These are phyloP conservation scores for Rhodotorula babjevae DNA, from an alignment of 768 basidiomycete species.

Conservation along the genomic window DNA sequence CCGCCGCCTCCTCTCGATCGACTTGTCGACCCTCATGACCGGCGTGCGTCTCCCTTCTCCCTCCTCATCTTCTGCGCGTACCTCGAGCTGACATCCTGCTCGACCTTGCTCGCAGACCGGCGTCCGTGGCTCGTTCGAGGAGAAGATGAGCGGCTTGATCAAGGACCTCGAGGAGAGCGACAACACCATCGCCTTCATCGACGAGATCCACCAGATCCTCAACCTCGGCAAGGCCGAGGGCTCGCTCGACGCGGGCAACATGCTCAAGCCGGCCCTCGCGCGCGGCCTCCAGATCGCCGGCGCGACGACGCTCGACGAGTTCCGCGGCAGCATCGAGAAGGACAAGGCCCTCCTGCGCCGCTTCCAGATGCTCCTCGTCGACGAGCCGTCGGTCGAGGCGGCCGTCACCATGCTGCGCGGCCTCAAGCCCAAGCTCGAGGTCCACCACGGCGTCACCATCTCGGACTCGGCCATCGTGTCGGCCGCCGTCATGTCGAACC, in stretches of 20 bases:
- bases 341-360: slow-evolving; percentile 50
- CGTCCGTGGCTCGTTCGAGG: slow-evolving; percentile 60
- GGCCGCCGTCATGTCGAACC: slow-evolving; percentile 81
- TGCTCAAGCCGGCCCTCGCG: slow-evolving; percentile 46
- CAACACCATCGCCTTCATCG: slow-evolving; percentile 80
- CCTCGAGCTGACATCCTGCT: slow-evolving; percentile 49
- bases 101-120: slow-evolving; percentile 9
- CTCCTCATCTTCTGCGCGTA: slow-evolving; percentile 59
- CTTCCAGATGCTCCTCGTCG: slow-evolving; percentile 68
- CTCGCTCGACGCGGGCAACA: slow-evolving; percentile 71
- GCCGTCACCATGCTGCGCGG: slow-evolving; percentile 89
- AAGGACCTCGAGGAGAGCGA: slow-evolving; percentile 79
- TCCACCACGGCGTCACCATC: slow-evolving; percentile 82
- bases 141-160: slow-evolving; percentile 80
- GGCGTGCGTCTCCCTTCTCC: slow-evolving; percentile 1
- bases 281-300: slow-evolving; percentile 68
- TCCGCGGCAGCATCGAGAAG: slow-evolving; percentile 83
- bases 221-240: slow-evolving; percentile 78
- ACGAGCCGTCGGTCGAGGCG: slow-evolving; percentile 79
- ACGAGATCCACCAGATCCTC: slow-evolving; percentile 76
- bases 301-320: slow-evolving; percentile 86
- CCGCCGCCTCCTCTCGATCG: slow-evolving; percentile 26
- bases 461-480: slow-evolving; percentile 78
- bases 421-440: slow-evolving; percentile 86
- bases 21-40: slow-evolving; percentile 20